Percentiles rank a stretch among this genome's conserved stretches.
phyloP scores from a whole-genome alignment of 495 filamentous ascomycete species.

The Diplogelasinospora grovesii region DNA sequence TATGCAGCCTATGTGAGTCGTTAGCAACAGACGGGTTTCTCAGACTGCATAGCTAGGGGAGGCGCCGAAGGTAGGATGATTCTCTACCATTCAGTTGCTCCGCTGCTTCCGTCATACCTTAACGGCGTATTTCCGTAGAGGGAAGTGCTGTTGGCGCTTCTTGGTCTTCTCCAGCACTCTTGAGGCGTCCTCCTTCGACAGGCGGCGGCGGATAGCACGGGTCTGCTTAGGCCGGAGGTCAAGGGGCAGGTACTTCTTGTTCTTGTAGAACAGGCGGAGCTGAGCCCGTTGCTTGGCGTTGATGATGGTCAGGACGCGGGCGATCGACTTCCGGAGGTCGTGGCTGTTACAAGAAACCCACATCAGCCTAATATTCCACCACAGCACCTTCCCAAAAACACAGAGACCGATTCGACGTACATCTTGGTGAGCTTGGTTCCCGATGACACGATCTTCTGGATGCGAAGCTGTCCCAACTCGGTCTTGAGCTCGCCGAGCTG shows the following conservation, averaged over 20 bases:
- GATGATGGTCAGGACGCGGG: constrained; percentile 96
- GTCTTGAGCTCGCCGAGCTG: constrained; percentile 90
- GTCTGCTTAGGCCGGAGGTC: constrained; percentile 97
- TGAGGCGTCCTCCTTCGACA: constrained; percentile 82
- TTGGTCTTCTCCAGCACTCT: constrained; percentile 78
- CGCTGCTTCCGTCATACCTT: constrained; percentile 58
- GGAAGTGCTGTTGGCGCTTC: constrained; percentile 95
- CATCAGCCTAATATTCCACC: background rate
- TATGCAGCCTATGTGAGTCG: constrained; percentile 20
- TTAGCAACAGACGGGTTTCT: too few relatives aligned
- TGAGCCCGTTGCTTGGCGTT: constrained; percentile 97
- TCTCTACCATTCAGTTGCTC: background rate
- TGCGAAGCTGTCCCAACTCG: constrained; percentile 86
- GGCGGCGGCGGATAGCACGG: constrained; percentile 84
- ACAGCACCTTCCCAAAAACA: background rate
- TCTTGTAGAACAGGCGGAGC: constrained; percentile 98
- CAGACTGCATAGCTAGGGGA: background rate
- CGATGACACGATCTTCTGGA: constrained; percentile 94
- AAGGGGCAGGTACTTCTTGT: constrained; percentile 96
- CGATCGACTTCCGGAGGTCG: constrained; percentile 99
- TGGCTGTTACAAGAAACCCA: constrained; percentile 56
- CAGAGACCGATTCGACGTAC: constrained; percentile 49
- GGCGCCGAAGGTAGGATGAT: background rate
- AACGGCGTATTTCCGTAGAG: constrained; percentile 94
- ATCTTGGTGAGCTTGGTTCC: constrained; percentile 95